Percentiles rank a stretch among this genome's conserved stretches.
These are phyloP conservation scores for Arabidopsis thaliana DNA, from an alignment of 345 rosid genomes.

Conservation along the genomic window TAIR10.1 NC_003071.7:8386001-8386500, in stretches of 20 bases:
- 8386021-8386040: conserved; percentile 19
- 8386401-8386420: conserved; percentile 15
- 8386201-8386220: conserved; percentile 43
- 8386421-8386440: conserved; percentile 17
- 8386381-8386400: conserved; percentile 26
- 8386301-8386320: not conserved
- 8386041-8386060: conserved; percentile 43
- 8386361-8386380: conserved; percentile 8
- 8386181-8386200: conserved; percentile 27
- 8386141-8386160: conserved; percentile 34
- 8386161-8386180: conserved; percentile 32
- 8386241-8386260: conserved; percentile 6
- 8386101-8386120: conserved; percentile 42
- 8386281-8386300: conserved; percentile 11
- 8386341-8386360: not conserved
- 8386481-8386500: conserved; percentile 21
- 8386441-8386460: conserved; percentile 13
- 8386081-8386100: conserved; percentile 36
- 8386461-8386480: conserved; percentile 24
- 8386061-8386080: conserved; percentile 43
- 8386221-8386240: conserved; percentile 6
- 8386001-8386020: conserved; percentile 43
- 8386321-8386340: not conserved
- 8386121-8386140: conserved; percentile 35
- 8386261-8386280: conserved; percentile 12